A percentile compares a stretch with the other conserved stretches of the same genome.
Conservation (phyloP, 306 rosid species). For the Biancaea sappan region DNA sequence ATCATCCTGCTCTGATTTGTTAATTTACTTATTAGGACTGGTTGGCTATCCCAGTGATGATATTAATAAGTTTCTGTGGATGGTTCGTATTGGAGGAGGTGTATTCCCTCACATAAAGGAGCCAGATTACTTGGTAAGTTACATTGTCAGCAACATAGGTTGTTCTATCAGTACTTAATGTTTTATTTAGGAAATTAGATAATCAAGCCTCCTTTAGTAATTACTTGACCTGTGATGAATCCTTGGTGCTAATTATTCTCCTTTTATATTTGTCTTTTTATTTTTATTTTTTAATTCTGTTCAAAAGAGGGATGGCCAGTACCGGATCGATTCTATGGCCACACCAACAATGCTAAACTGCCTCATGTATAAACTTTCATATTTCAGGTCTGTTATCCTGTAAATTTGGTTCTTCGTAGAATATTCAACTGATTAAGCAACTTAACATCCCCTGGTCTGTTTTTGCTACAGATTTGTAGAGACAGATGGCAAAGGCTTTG, state of each 20-base stretch:
- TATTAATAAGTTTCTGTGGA: constrained; percentile 96
- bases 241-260: constrained; percentile 3
- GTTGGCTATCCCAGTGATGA: constrained; percentile 99
- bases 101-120: constrained; percentile 98
- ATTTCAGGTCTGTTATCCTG: constrained; percentile 74
- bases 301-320: constrained; percentile 91
- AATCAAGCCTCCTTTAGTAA: background rate
- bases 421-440: constrained; percentile 20
- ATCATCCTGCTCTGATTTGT: constrained; percentile 37
- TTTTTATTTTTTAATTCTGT: constrained; percentile 9
- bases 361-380: constrained; percentile 97
- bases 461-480: constrained; percentile 79
- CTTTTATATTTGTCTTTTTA: background rate
- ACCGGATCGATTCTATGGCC: constrained; percentile 88
- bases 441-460: constrained; percentile 27
- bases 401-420: constrained; percentile 16
- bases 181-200: constrained; percentile 21
- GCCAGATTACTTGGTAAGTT: constrained; percentile 89
- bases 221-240: constrained; percentile 18
- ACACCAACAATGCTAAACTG: constrained; percentile 93
- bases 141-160: background rate
- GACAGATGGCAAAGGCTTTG: constrained; percentile 95
- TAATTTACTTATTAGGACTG: constrained; percentile 63
- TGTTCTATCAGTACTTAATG: constrained; percentile 21
- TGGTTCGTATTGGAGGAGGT: constrained; percentile 99